Base-by-base conservation (phyloP, 1,284 basidiomycete species). In the Sanghuangporus sanghuang region DNA sequence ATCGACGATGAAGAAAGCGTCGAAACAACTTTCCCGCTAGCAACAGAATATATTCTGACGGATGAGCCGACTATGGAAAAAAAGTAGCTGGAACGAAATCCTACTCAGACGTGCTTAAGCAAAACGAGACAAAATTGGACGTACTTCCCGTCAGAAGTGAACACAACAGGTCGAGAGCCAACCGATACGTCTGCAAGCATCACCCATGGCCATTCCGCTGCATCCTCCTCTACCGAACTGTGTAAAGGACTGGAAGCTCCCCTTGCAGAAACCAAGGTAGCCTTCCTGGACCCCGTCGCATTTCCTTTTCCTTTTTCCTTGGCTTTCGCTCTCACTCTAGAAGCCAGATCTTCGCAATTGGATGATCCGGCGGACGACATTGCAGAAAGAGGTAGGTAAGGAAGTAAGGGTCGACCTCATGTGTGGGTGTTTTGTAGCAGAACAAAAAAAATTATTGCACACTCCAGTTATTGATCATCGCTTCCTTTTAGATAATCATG, bases 131-230 rank as follows among this genome's bases (percentile, higher is more conserved):
- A 57, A 11, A 60, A 64, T 42, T 27, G 50, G 40, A 78, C 87
- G 72, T 73, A 94, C 93, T 86, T 87, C 75, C 91, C 91, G 75
- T 96, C 93, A 72, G 82, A 88, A 38, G 92, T 93, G 75, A 94
- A 94, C 64, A 94, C 76, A 48, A 91, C 87, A 7, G 90, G 82
- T 54, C 85, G 81, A 62, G 78, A 80, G 66, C 84, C 90, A 35
- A 85, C 81, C 65, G 83, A 82, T 36, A 85, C 82, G 73, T 92
- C 89, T 44, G 90, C 87, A 60, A 96, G 78, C 50, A 82, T 80
- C 63, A 80, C 78, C 90, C 90, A 93, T 62, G 82, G 77, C 89
- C 90, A 92, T 62, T 76, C 69, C 65, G 75, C 71, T 56, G 72
- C 75, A 55, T 74, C 68, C 2, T 39, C 27, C 6, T 57, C 50